A percentile compares a stretch with the other conserved stretches of the same genome.
Evolutionary conservation across 2,329 filamentous ascomycete genomes (phyloP).

Genomic region (Fusarium nurragi): DNA sequence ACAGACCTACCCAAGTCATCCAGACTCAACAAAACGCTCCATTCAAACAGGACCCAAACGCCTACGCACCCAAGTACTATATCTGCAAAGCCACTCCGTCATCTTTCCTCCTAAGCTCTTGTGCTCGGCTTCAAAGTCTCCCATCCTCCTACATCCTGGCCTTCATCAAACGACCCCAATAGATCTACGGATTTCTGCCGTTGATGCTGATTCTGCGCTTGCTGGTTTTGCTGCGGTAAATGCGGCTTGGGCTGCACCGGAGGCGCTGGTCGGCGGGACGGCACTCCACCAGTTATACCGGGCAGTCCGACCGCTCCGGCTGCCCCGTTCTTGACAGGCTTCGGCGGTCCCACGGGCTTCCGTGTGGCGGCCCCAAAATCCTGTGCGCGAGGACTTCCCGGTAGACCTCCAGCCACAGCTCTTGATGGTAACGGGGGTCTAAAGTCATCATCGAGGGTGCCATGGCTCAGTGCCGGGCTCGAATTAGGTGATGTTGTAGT

Average conservation of each 20-base stretch:
- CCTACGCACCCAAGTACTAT: constrained; percentile 14
- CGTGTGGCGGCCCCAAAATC: constrained; percentile 23
- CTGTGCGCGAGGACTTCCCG: constrained; percentile 20
- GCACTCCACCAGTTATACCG: constrained; percentile 33
- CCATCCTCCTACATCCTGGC: constrained; percentile 62
- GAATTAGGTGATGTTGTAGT: constrained; percentile 44
- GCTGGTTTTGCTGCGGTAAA: constrained; percentile 35
- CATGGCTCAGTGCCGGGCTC: constrained; percentile 36
- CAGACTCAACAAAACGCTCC: constrained; percentile 12
- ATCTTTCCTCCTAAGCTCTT: constrained; percentile 23
- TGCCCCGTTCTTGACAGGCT: constrained; percentile 35
- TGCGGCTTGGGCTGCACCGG: constrained; percentile 32
- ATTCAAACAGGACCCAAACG: constrained; percentile 15
- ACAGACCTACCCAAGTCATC: background rate
- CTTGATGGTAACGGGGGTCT: constrained; percentile 41
- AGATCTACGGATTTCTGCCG: constrained; percentile 50
- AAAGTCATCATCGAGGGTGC: constrained; percentile 40
- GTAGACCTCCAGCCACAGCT: constrained; percentile 29
- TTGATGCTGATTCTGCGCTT: constrained; percentile 39
- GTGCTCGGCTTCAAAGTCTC: constrained; percentile 63
- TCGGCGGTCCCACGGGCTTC: constrained; percentile 43
- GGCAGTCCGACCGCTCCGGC: constrained; percentile 31
- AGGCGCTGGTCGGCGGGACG: constrained; percentile 34
- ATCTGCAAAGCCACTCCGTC: background rate
- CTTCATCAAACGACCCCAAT: constrained; percentile 61